These are phyloP conservation scores for Senna tora DNA, from an alignment of 306 rosid species.

Conservation along the genomic window DNA sequence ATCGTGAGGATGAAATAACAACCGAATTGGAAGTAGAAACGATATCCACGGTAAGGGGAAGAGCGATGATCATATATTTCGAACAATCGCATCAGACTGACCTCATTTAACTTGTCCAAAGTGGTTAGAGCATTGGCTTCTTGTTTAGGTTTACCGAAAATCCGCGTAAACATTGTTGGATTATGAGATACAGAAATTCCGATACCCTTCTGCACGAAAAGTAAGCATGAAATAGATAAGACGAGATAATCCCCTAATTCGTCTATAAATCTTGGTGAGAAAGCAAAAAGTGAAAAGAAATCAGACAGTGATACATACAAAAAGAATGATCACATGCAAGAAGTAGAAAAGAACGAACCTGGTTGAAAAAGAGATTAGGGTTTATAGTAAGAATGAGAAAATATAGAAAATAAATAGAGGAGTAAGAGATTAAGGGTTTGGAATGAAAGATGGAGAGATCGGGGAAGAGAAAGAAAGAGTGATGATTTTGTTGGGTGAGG, in stretches of 20 bases:
- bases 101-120: constrained; percentile 90
- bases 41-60: not conserved
- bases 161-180: constrained; percentile 72
- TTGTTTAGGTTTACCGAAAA: constrained; percentile 84
- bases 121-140: constrained; percentile 71
- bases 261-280: constrained; percentile 20
- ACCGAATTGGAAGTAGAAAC: not conserved
- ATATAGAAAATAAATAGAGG: no score
- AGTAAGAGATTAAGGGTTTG: not conserved
- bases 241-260: constrained; percentile 24
- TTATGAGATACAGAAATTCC: constrained; percentile 37
- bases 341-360: constrained; percentile 27
- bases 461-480: not conserved
- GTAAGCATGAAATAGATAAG: constrained; percentile 3
- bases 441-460: constrained; percentile 22
- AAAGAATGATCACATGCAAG: not conserved
- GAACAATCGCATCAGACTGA: constrained; percentile 21
- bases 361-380: constrained; percentile 26
- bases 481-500: not conserved
- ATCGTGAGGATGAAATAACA: not conserved
- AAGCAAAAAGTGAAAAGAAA: constrained; percentile 2
- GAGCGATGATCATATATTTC: not conserved
- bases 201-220: constrained; percentile 42
- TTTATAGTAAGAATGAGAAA: constrained; percentile 9
- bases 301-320: constrained; percentile 17